Evolutionary conservation across 345 rosid genomes (phyloP).

Genomic region (Salix udensis): DNA sequence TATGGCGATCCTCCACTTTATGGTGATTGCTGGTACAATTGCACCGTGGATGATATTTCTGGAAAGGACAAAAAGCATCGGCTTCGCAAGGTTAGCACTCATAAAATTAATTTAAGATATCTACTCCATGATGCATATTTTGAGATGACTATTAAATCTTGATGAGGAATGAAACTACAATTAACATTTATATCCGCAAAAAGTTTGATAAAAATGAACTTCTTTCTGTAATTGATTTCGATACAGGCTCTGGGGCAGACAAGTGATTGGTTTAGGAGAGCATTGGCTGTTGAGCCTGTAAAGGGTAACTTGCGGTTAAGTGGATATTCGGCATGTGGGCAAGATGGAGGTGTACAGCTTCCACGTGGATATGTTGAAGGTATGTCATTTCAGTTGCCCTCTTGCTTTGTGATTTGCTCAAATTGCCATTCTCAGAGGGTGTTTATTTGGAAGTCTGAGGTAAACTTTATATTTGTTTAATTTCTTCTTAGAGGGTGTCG

Average conservation of each 20-base stretch:
- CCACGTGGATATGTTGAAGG: slow-evolving; percentile 94
- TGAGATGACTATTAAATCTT: background rate
- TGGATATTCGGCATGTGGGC: slow-evolving; percentile 99
- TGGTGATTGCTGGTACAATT: slow-evolving; percentile 97
- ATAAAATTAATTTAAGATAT: background rate
- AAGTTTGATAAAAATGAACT: slow-evolving; percentile 4
- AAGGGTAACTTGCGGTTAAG: slow-evolving; percentile 92
- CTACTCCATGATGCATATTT: background rate
- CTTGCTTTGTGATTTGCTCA: slow-evolving; percentile 3
- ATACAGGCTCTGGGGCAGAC: slow-evolving; percentile 93
- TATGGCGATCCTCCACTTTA: slow-evolving; percentile 67
- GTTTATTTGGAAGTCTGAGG: background rate
- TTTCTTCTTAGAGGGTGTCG: slow-evolving; percentile 67
- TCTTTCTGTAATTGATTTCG: slow-evolving; percentile 21
- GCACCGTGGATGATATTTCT: slow-evolving; percentile 87
- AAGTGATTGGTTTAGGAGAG: slow-evolving; percentile 86
- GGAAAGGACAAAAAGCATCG: slow-evolving; percentile 83
- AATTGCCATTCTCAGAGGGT: background rate
- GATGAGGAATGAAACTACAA: background rate
- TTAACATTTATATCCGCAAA: background rate
- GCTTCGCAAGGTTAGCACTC: slow-evolving; percentile 68
- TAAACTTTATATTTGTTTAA: slow-evolving; percentile 6
- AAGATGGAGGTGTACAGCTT: slow-evolving; percentile 99
- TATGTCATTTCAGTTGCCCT: slow-evolving; percentile 28
- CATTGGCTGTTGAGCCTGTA: slow-evolving; percentile 95